Base-by-base conservation (phyloP, 768 basidiomycete species). In the Psilocybe azurescens region DNA sequence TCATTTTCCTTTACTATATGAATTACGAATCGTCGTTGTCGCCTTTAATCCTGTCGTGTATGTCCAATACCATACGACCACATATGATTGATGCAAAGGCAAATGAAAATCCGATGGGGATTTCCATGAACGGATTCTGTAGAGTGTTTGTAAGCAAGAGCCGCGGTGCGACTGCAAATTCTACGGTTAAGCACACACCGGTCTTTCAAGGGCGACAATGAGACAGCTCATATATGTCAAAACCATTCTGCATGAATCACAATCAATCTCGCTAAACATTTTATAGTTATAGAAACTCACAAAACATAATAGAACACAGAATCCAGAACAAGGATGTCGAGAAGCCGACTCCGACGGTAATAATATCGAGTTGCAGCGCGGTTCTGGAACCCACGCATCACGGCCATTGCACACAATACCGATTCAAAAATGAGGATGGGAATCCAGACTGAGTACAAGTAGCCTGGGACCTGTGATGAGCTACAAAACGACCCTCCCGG, bases 71-170 rank as follows among this genome's bases (percentile, higher is more conserved):
- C 51, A 52, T 52, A 4, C 51, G 7, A 11, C 51, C 51, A 52
- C 51, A 29, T 28, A 52, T 28, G 32, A 52, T 32, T 32, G 51
- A 52, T 16, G 51, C 24, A 32, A 52, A 33, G 3, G 51, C 51
- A 33, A 52, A 52, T 10, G 51, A 52, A n/a, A 52, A 52, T 5
- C 51, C 51, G 9, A 52, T 33, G 7, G 51, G 51, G 11, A 52
- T 52, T n/a, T 52, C 51, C 16, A 30, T 30, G 30, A 52, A 52
- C 13, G 51, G 51, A n/a, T 52, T 52, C 51, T 52, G 51, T 1
- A 33, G 28, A 30, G 6, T 50, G 28, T 14, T 44, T 10, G 11
- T 44, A 24, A 24, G 24, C 24, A 24, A 24, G 24, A 24, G 24
- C 24, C 24, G 24, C 24, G 24, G 24, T 24, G 24, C 24, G 24